Percentiles rank a stretch among this genome's conserved stretches.
Evolutionary conservation across 352 stramenopile species (phyloP).

Genomic region (Albugo laibachii): DNA sequence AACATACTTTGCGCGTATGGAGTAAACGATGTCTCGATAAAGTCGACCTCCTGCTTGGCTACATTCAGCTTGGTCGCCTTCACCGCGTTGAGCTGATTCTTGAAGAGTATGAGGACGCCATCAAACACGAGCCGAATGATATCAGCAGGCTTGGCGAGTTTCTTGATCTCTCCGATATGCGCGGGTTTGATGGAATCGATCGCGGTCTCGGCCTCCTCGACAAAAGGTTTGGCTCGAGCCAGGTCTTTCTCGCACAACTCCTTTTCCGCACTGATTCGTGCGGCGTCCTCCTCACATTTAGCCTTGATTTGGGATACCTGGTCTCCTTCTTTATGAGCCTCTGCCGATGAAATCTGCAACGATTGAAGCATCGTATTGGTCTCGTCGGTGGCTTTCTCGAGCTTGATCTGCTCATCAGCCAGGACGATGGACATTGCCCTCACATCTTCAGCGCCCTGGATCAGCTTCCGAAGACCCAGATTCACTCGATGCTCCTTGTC

Average conservation of each 20-base stretch:
- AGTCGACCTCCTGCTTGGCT: slow-evolving; percentile 92
- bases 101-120: slow-evolving; percentile 93
- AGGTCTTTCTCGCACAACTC: slow-evolving; percentile 89
- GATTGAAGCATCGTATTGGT: slow-evolving; percentile 96
- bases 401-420: slow-evolving; percentile 90
- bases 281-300: slow-evolving; percentile 91
- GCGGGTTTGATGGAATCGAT: slow-evolving; percentile 96
- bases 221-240: slow-evolving; percentile 94
- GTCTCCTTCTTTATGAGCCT: slow-evolving; percentile 94
- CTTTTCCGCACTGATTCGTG: slow-evolving; percentile 90
- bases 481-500: slow-evolving; percentile 94
- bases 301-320: slow-evolving; percentile 93
- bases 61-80: slow-evolving; percentile 91
- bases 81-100: slow-evolving; percentile 79
- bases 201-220: slow-evolving; percentile 93
- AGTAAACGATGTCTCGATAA: slow-evolving; percentile 94
- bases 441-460: slow-evolving; percentile 93
- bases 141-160: slow-evolving; percentile 92
- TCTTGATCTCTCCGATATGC: slow-evolving; percentile 98
- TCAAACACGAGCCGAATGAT: slow-evolving; percentile 98
- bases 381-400: slow-evolving; percentile 91
- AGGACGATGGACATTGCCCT: slow-evolving; percentile 94
- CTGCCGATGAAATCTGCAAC: slow-evolving; percentile 87
- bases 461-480: slow-evolving; percentile 93
- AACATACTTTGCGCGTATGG: slow-evolving; percentile 90